Base-by-base conservation (phyloP, 23 red algal genomes). In the Gracilaria gracilis region DNA sequence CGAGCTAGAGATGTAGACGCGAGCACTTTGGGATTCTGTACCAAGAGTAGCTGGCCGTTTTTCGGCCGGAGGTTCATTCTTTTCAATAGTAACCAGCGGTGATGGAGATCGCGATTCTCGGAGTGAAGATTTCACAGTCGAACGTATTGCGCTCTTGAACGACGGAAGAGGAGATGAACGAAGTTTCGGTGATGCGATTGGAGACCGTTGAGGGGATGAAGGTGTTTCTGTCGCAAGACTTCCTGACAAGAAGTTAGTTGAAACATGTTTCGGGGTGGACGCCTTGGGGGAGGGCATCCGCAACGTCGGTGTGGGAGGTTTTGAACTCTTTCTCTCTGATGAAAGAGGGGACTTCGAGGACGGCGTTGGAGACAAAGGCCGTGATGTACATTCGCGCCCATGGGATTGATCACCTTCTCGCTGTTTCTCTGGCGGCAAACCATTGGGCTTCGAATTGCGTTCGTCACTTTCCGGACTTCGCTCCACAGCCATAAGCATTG, bases 91-190 rank as follows among this genome's bases (percentile, higher is more conserved):
- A 12, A 31, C 0, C 24, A 31, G 24, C 23, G 72, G 72, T 27
- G 72, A 77, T 11, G 42, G 72, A 7, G 72, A 77, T 25, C 42
- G 72, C 27, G 72, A 77, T 7, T 51, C 46, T 31, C 42, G 38
- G 23, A 31, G 27, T 28, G 72, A 77, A 4, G 64, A 69, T 20
- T 69, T 69, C 64, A 32, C 20, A 14, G 72, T 77, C 12, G 72
- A 49, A 31, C 72, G 72, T 12, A 77, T 46, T 50, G 72, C 72
- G 31, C 72, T 77, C 34, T 50, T 77, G 72, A 77, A 77, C 11
- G 72, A 49, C 32, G 79, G 79, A 8, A 82, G 54, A 42, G 79
- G 79, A 36, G 79, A 82, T 40, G 79, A 82, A 53, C 79, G 79
- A 27, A 82, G 79, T 37, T 82, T 82, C 9, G 79, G 79, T 12